Base-by-base conservation (phyloP, 352 stramenopile genomes). In the Phytopythium litorale region DNA sequence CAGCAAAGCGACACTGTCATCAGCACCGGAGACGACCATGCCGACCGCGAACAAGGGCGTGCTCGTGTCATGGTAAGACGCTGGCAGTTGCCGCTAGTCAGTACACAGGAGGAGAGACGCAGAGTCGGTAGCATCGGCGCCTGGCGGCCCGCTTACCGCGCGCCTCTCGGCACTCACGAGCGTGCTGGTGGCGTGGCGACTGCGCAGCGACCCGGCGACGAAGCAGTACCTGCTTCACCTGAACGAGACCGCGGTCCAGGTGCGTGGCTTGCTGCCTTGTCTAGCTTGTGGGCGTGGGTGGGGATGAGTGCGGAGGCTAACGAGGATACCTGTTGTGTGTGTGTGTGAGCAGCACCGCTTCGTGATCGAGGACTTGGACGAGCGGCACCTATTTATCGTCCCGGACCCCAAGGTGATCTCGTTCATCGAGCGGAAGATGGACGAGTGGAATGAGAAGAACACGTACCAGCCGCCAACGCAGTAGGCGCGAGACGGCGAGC, bases 381-480 rank as follows among this genome's bases (percentile, higher is more conserved):
- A 94, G 57, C 85, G 63, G 35, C 85, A 94, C 54, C 62, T 94
- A 73, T 94, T 94, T 86, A 92, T 94, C 69, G 79, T 92, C 51
- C 85, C 85, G 7, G 80, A 92, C 48, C 79, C 78, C 19, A 89
- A 89, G 60, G 75, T 94, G 51, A 87, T 94, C 58, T 73, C 71
- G 48, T 92, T 92, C 57, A 94, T 94, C 58, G 80, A 94, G 62
- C 89, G 91, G 70, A 94, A 92, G 75, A 91, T 94, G 79, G 85
- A 94, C 71, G 83, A 94, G 63, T 94, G 85, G 85, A 94, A 94
- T 65, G 83, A 94, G 60, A 88, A 84, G 64, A 94, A 94, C 69
- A 94, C 85, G 42, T 94, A 94, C 73, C 85, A 94, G 63, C 76
- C 79, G 30, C 83, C 85, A 18, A 92, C 85, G 6, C 77, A 59